Evolutionary conservation across 176 grass and related monocot genomes (phyloP).

Genomic region (Aegilops tauschii): DNA sequence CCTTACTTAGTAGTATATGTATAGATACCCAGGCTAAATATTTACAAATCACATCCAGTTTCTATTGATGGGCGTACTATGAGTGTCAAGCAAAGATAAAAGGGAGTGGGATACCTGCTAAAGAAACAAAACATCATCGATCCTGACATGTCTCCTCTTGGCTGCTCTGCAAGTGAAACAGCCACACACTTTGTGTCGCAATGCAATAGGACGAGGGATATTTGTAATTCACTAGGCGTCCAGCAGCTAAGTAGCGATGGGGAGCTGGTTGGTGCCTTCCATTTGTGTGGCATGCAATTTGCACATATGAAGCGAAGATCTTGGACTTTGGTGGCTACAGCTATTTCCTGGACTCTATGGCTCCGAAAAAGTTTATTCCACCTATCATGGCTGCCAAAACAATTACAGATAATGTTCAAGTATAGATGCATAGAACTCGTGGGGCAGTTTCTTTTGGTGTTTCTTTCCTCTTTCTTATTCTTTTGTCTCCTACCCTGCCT

Average conservation of each 20-base stretch:
- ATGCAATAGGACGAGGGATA: not conserved
- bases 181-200: not conserved
- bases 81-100: too few relatives aligned
- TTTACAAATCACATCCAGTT: too few relatives aligned
- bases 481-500: not conserved
- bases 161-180: not conserved
- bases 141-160: not conserved
- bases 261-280: not conserved
- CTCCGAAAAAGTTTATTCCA: not conserved
- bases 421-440: not conserved
- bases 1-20: too few relatives aligned
- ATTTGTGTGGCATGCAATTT: not conserved
- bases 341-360: not conserved
- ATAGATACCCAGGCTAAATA: too few relatives aligned
- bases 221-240: not conserved
- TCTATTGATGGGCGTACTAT: too few relatives aligned
- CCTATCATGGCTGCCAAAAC: not conserved
- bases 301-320: not conserved
- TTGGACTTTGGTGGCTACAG: not conserved
- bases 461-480: not conserved
- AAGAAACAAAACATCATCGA: not conserved
- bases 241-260: not conserved
- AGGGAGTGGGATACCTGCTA: too few relatives aligned
- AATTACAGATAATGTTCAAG: not conserved
- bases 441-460: not conserved